Percentiles rank a stretch among this genome's conserved stretches.
phyloP scores from a whole-genome alignment of 768 basidiomycete species.

The Leucocoprinus sp. region DNA sequence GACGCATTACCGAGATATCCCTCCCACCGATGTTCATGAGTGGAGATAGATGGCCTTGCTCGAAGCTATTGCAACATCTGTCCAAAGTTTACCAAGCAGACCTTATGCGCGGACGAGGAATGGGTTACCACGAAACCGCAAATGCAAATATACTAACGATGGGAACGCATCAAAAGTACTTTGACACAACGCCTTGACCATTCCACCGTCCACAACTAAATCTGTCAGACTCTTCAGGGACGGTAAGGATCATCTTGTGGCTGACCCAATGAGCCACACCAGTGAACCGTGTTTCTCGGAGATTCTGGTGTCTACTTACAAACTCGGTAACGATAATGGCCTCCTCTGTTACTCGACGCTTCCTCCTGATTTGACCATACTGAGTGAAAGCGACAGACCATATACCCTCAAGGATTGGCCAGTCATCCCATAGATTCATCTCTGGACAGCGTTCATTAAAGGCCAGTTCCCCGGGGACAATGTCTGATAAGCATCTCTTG shows the following conservation, averaged over 20 bases:
- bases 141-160: constrained; percentile 1
- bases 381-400: constrained; percentile 3
- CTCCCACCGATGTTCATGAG: background rate
- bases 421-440: constrained; percentile 1
- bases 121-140: background rate
- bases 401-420: background rate
- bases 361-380: constrained; percentile 1
- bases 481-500: constrained; percentile 1
- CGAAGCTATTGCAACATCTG: background rate
- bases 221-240: constrained; percentile 1
- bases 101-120: background rate
- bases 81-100: background rate
- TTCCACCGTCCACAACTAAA: background rate
- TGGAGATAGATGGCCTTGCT: background rate
- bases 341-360: background rate
- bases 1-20: background rate
- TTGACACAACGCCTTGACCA: background rate
- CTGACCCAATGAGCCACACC: background rate
- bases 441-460: constrained; percentile 3
- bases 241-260: background rate
- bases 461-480: constrained; percentile 4
- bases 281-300: background rate
- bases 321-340: background rate
- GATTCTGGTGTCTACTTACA: background rate
- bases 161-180: constrained; percentile 4